Base-by-base conservation (phyloP, 1,284 basidiomycete genomes). In the Neotropicomus parvogracilis region DNA sequence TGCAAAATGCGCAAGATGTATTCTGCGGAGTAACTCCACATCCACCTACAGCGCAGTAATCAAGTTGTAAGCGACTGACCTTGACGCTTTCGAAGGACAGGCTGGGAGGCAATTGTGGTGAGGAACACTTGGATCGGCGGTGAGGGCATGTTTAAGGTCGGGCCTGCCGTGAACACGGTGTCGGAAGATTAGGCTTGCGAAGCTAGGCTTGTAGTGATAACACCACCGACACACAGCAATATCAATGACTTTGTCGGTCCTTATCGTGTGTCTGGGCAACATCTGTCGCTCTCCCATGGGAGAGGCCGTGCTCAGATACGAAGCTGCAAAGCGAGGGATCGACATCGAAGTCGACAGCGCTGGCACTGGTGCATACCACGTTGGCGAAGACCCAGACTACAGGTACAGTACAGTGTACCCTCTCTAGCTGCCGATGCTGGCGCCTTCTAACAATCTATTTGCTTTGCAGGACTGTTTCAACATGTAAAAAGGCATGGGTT, bases 211-310 rank as follows among this genome's bases (percentile, higher is more conserved):
- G n/a, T n/a, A n/a, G n/a, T n/a, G 5, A 24, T n/a, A 10, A 26
- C 24, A 29, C 11, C 29, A 28, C 35, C 37, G 39, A 24, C 44
- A 29, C 16, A 38, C 38, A n/a, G 28, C 42, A 34, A 17, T 26
- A 48, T 11, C 37, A 7, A 68, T 68, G 68, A 45, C 66, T 12
- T 42, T 67, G 47, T 74, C 73, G 40, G 83, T 83, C 27, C 77
- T 90, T 33, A 67, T 89, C 48, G 85, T 89, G 32, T 90, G 88
- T 58, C 69, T 89, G 55, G 85, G 86, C 14, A 88, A 88, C 63
- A 88, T 88, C 50, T 88, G 85, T 60, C 79, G 86, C 34, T 87
- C 85, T 27, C 87, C 86, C 1, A 86, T 90, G 78, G 87, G 87
- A 27, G 85, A 89, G 66, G 88, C 85, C 6, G 84, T 89, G 26